These are phyloP conservation scores for Posidonia australis DNA, from an alignment of 106 monocot species.

Conservation along the genomic window DNA sequence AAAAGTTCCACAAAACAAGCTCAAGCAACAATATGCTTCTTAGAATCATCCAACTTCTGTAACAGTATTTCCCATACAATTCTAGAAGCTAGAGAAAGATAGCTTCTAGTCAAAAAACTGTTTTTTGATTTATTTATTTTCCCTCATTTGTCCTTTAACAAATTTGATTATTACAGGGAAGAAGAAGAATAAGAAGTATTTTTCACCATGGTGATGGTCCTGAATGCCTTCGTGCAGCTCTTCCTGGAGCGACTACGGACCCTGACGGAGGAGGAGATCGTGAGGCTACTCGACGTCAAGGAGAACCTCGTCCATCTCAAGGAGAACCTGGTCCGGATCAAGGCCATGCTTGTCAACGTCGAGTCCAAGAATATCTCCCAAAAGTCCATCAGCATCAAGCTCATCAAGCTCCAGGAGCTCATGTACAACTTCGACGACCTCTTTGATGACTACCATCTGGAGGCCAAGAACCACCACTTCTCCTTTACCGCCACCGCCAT, in stretches of 20 bases:
- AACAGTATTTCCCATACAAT: too few species aligned
- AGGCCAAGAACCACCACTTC: too few species aligned
- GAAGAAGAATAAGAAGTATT: too few species aligned
- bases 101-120: too few species aligned
- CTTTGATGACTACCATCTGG: conserved; percentile 5
- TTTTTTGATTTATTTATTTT: too few species aligned
- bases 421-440: conserved; percentile 21
- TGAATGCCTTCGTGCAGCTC: conserved; percentile 5
- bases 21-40: too few species aligned
- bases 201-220: conserved; percentile 13
- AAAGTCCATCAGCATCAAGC: neutral
- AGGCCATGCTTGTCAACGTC: neutral
- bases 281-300: neutral
- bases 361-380: conserved; percentile 12
- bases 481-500: too few species aligned
- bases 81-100: too few species aligned
- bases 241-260: neutral
- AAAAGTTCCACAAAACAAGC: too few species aligned
- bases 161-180: too few species aligned
- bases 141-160: too few species aligned
- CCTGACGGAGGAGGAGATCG: neutral
- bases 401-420: neutral
- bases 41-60: too few species aligned
- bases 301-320: neutral
- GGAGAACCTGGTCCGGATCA: neutral